Evolutionary conservation across 306 rosid genomes (phyloP), one percentile per base, ranked within the genome.

Genomic region (Hylodesmum podocarpum): DNA sequence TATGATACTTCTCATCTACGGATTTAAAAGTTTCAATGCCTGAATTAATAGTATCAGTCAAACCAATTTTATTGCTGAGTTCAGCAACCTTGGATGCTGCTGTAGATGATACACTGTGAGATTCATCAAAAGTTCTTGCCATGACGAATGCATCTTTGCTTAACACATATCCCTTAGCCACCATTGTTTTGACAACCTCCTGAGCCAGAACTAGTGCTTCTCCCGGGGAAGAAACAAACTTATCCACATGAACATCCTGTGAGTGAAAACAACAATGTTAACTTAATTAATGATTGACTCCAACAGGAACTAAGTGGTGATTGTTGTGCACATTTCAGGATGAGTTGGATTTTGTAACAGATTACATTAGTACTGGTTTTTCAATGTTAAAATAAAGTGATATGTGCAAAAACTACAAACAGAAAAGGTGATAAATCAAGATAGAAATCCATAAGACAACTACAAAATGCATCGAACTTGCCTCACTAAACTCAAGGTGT

Each of bases 101-200:
- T 5, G 86, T 66, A 6, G 97, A 91, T 55, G 99, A 88, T 75
- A 90, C 90, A 39, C 31, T 82, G 49, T 72, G 78, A 14, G 96
- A 92, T 76, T 95, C 97, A 14, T 95, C 99, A 58, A 92, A 86
- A 22, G 87, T 85, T 86, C 88, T 95, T 53, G 97, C 99, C 94
- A 85, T 90, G 46, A 85, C 31, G 57, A 92, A 80, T 46, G 99
- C 96, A 62, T 88, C 99, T 82, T 89, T 91, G 18, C 97, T 86
- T 57, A 95, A 72, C 9, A 90, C 91, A 82, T 89, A 95, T 49
- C 99, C 99, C 75, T 90, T 95, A 49, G 99, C 87, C 70, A 88
- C 86, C 99, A 95, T 84, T 84, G 91, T 89, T 84, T 88, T 89
- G 50, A 95, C 97, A 31, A 91, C 96, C 68, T 81, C 88, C 83